Conservation (phyloP, 208 protist genomes). For the Leishmania guyanensis region DNA sequence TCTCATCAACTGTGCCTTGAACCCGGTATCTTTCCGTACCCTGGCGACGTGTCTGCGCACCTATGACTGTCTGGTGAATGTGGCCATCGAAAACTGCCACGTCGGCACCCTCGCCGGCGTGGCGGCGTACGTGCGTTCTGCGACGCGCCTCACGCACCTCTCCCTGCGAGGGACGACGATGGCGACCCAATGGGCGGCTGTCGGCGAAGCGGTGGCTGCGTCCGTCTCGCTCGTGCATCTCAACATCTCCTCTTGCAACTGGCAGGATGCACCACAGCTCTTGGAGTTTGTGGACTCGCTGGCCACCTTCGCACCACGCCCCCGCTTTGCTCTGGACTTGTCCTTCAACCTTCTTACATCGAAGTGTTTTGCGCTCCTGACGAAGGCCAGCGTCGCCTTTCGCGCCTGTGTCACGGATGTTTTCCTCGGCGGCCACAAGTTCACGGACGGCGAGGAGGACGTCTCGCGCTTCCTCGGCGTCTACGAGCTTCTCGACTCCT, state of each 20-base stretch:
- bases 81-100: constrained; percentile 51
- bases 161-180: constrained; percentile 53
- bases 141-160: constrained; percentile 37
- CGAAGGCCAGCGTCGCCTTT: constrained; percentile 21
- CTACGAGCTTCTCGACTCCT: constrained; percentile 26
- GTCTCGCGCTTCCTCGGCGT: constrained; percentile 32
- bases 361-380: constrained; percentile 35
- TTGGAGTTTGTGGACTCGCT: constrained; percentile 33
- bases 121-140: constrained; percentile 30
- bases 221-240: constrained; percentile 30
- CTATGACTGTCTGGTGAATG: constrained; percentile 38
- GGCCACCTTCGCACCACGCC: constrained; percentile 31
- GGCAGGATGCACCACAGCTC: constrained; percentile 40
- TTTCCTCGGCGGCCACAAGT: constrained; percentile 38
- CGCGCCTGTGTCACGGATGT: constrained; percentile 28
- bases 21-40: constrained; percentile 19
- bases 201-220: constrained; percentile 39
- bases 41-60: constrained; percentile 23
- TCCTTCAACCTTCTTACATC: constrained; percentile 43
- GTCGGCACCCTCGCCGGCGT: constrained; percentile 33
- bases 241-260: constrained; percentile 49
- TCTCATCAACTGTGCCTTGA: constrained; percentile 25
- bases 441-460: constrained; percentile 25
- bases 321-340: constrained; percentile 46
- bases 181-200: constrained; percentile 33